Evolutionary conservation across 768 basidiomycete genomes (phyloP).

Genomic region (Pleurotus platypus): DNA sequence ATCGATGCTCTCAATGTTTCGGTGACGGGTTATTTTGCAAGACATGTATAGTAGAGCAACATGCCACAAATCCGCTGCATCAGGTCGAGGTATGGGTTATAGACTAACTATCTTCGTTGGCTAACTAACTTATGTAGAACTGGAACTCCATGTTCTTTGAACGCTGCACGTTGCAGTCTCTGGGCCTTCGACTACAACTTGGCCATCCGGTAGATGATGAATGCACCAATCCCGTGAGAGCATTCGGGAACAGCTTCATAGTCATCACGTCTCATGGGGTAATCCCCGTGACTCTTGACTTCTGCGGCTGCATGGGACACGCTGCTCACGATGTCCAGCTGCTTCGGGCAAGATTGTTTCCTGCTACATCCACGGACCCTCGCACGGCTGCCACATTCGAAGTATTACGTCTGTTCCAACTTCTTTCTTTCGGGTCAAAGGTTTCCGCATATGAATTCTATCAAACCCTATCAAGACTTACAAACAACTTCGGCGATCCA

Average conservation of each 20-base stretch:
- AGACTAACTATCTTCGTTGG: neutral
- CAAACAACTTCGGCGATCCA: conserved; percentile 19
- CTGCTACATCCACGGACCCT: conserved; percentile 18
- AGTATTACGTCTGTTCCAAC: conserved; percentile 20
- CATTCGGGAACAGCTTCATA: conserved; percentile 17
- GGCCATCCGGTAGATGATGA: conserved; percentile 13
- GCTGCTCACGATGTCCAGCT: conserved; percentile 21
- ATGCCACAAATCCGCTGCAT: conserved; percentile 11
- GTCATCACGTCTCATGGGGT: conserved; percentile 23
- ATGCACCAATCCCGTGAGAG: conserved; percentile 14
- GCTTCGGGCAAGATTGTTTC: conserved; percentile 20
- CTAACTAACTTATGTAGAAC: conserved; percentile 2
- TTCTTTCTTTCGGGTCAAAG: conserved; percentile 25
- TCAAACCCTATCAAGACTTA: conserved; percentile 16
- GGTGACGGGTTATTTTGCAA: conserved; percentile 12
- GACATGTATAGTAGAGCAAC: conserved; percentile 10
- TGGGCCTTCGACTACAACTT: conserved; percentile 18
- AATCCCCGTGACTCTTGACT: conserved; percentile 24
- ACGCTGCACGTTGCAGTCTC: conserved; percentile 6
- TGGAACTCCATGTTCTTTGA: conserved; percentile 12
- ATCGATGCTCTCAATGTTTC: conserved; percentile 13
- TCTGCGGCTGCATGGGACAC: conserved; percentile 22
- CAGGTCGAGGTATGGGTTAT: conserved; percentile 10
- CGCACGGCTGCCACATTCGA: conserved; percentile 8
- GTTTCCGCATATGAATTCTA: conserved; percentile 23